Evolutionary conservation across 768 basidiomycete genomes (phyloP).

Genomic region (Boletus tylopilopsis): DNA sequence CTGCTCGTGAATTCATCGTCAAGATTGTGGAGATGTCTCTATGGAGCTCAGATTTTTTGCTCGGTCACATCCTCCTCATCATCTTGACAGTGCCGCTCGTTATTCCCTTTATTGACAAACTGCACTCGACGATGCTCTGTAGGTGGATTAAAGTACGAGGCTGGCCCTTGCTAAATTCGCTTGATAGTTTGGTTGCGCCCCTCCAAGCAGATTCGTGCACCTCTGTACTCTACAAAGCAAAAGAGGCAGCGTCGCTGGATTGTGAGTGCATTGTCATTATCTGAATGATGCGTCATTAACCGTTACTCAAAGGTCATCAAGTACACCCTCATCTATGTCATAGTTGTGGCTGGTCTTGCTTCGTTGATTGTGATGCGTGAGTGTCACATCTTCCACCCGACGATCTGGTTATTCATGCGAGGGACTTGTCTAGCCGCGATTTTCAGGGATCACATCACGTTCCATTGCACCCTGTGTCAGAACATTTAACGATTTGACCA

Average conservation of each 20-base stretch:
- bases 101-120: conserved; percentile 81
- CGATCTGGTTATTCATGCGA: conserved; percentile 10
- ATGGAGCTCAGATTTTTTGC: conserved; percentile 93
- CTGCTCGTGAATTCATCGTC: conserved; percentile 94
- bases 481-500: conserved; percentile 61
- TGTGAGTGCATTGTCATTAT: conserved; percentile 38
- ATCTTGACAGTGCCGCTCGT: conserved; percentile 81
- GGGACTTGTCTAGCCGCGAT: conserved; percentile 55
- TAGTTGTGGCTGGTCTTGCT: conserved; percentile 72
- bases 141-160: conserved; percentile 31
- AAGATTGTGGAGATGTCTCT: conserved; percentile 98
- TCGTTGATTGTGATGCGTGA: conserved; percentile 80
- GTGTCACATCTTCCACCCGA: conserved; percentile 31
- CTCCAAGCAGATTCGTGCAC: conserved; percentile 89
- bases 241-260: conserved; percentile 92
- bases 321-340: conserved; percentile 78
- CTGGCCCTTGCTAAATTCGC: conserved; percentile 5
- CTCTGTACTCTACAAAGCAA: conserved; percentile 92
- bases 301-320: conserved; percentile 60
- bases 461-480: conserved; percentile 81
- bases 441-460: conserved; percentile 75
- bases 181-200: conserved; percentile 88
- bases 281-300: conserved; percentile 4
- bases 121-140: conserved; percentile 95
- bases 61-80: conserved; percentile 80